Evolutionary conservation across 2,329 filamentous ascomycete genomes (phyloP).

Genomic region (Aaosphaeria arxii): DNA sequence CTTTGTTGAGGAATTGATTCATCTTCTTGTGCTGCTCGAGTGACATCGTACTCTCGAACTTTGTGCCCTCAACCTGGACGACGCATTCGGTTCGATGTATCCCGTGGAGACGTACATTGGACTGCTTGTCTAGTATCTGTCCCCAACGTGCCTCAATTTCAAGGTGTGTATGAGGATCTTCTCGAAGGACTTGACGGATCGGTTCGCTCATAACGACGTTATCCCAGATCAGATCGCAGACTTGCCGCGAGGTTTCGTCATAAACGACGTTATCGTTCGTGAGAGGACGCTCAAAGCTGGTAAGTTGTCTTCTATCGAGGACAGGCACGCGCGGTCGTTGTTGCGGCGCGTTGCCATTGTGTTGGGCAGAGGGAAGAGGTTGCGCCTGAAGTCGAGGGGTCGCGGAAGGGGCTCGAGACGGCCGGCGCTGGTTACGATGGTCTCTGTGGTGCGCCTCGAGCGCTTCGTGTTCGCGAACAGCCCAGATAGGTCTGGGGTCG

Average conservation of each 20-base stretch:
- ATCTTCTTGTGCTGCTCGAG: conserved; percentile 83
- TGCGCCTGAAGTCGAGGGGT: conserved; percentile 14
- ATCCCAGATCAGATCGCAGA: conserved; percentile 79
- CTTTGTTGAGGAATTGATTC: conserved; percentile 79
- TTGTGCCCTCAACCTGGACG: conserved; percentile 18
- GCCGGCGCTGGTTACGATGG: conserved; percentile 16
- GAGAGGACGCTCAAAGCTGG: conserved; percentile 57
- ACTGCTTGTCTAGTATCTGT: conserved; percentile 67
- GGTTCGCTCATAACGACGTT: conserved; percentile 68
- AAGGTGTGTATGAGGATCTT: conserved; percentile 66
- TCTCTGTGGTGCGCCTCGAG: conserved; percentile 18
- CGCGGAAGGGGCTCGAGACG: conserved; percentile 1
- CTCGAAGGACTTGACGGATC: conserved; percentile 47
- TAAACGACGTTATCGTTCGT: conserved; percentile 64
- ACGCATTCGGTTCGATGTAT: conserved; percentile 60
- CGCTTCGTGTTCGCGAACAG: conserved; percentile 20
- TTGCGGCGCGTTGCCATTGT: conserved; percentile 16
- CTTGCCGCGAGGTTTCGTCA: conserved; percentile 69
- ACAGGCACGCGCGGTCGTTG: conserved; percentile 4
- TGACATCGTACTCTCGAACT: conserved; percentile 86
- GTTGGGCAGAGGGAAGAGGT: conserved; percentile 7
- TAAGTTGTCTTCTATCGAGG: conserved; percentile 11
- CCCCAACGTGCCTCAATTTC: conserved; percentile 96
- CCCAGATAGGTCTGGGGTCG: conserved; percentile 38
- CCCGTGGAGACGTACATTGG: conserved; percentile 66